Evolutionary conservation across 495 filamentous ascomycete genomes (phyloP), one percentile per base, ranked within the genome.

Genomic region (Lasiosphaeriaceae sp.): DNA sequence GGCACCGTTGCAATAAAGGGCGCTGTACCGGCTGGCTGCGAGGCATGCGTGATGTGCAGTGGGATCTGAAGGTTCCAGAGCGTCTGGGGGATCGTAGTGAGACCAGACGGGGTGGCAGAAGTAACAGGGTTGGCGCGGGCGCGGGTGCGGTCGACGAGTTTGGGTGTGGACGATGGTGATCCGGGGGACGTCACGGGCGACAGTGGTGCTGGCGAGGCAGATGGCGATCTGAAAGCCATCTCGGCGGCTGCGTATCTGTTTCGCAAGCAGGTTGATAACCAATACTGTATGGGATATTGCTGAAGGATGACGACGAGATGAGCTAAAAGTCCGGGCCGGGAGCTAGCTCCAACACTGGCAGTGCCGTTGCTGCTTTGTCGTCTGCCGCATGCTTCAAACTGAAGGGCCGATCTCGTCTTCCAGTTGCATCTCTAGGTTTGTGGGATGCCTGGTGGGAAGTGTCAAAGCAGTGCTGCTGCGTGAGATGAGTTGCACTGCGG

Each of bases 1-100:
- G 87, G 85, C 45, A 84, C 77, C 17, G 78, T 75, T 6, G 88
- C 71, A 49, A 83, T 64, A 54, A 80, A 80, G 16, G 79, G 79
- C 20, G 58, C 26, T 17, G 34, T 22, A 16, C 60, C 57, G 35
- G 69, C 63, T 21, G 71, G 66, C 12, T 63, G 61, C 11, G 66
- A 66, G 16, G 69, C 54, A 63, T 83, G 79, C 8, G 74, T 80
- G 62, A 83, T 76, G 63, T 73, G 64, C 16, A 83, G 66, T n/a
- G 80, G 80, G 19, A 82, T 67, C 41, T 73, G 71, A 21, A 79
- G 69, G 48, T 61, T 59, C 80, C 79, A 83, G 45, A 83, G 73
- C 56, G 67, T 63, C 60, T 70, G 64, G 11, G 74, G 66, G 49
- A 77, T 31, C 4, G 26, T 4, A 9, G 26, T 9, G 4, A 9